These are phyloP conservation scores for Monosporascus sp. DNA, from an alignment of 2,329 filamentous ascomycete genomes.

Conservation along the genomic window DNA sequence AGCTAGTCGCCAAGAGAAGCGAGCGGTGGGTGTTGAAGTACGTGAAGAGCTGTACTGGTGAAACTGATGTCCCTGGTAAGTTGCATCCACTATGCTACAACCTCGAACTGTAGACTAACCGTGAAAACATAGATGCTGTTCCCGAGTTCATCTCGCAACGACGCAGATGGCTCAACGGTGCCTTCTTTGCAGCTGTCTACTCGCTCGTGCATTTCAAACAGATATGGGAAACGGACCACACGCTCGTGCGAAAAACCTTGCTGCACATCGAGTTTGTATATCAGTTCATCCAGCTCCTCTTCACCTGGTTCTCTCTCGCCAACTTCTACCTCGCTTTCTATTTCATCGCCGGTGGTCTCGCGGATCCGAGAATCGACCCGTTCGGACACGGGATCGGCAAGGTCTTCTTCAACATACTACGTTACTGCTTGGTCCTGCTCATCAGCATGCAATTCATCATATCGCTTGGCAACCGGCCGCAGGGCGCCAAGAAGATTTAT, in stretches of 20 bases:
- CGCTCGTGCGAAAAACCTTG: slow-evolving; percentile 79
- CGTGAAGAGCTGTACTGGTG: slow-evolving; percentile 91
- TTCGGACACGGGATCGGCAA: slow-evolving; percentile 84
- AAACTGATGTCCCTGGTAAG: slow-evolving; percentile 95
- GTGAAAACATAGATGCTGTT: slow-evolving; percentile 62
- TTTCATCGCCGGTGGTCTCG: slow-evolving; percentile 89
- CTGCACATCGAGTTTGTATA: slow-evolving; percentile 95
- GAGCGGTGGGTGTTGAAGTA: slow-evolving; percentile 98
- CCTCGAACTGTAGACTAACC: slow-evolving; percentile 23
- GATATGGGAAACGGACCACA: slow-evolving; percentile 90
- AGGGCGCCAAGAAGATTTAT: slow-evolving; percentile 90
- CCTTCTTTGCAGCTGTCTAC: slow-evolving; percentile 97
- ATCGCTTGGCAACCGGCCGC: slow-evolving; percentile 90
- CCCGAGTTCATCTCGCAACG: slow-evolving; percentile 97
- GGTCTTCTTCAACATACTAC: slow-evolving; percentile 79
- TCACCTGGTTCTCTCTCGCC: slow-evolving; percentile 96
- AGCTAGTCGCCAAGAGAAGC: slow-evolving; percentile 89
- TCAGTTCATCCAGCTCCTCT: slow-evolving; percentile 85
- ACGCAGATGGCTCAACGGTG: slow-evolving; percentile 94
- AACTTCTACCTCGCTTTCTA: slow-evolving; percentile 99
- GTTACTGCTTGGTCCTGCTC: slow-evolving; percentile 79
- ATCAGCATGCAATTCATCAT: slow-evolving; percentile 96
- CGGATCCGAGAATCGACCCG: slow-evolving; percentile 75
- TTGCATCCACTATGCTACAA: slow-evolving; percentile 8
- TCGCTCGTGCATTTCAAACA: slow-evolving; percentile 93